These are phyloP conservation scores for Thraustochytrium striatum DNA, from an alignment of 352 stramenopile species.

Conservation along the genomic window DNA sequence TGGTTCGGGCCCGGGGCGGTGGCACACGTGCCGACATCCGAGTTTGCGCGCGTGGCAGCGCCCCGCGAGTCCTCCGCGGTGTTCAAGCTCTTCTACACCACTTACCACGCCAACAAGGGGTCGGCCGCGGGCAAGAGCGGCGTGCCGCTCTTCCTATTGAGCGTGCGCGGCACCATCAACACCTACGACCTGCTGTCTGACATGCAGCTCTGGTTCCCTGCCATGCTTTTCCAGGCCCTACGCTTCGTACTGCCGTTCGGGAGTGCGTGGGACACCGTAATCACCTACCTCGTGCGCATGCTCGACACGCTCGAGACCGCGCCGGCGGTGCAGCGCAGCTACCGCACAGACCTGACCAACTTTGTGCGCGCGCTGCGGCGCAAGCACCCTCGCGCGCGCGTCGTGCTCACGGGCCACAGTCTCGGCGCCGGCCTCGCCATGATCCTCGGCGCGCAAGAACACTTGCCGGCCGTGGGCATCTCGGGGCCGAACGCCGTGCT, in stretches of 20 bases:
- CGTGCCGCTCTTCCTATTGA: conserved; percentile 19
- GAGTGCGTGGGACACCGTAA: conserved; percentile 26
- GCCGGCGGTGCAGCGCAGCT: conserved; percentile 8
- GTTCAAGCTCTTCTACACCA: conserved; percentile 22
- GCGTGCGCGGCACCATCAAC: conserved; percentile 40
- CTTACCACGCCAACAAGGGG: neutral
- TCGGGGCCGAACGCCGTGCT: conserved; percentile 30
- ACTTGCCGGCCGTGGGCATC: conserved; percentile 17
- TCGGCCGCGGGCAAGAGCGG: too few relatives aligned
- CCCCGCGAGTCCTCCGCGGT: neutral
- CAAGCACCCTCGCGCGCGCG: conserved; percentile 20
- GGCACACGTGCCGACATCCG: neutral
- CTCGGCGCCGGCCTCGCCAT: conserved; percentile 36
- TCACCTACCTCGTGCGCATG: conserved; percentile 17
- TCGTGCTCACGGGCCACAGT: conserved; percentile 35
- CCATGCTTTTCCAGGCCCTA: conserved; percentile 43
- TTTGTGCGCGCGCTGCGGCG: conserved; percentile 21
- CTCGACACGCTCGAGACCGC: conserved; percentile 40
- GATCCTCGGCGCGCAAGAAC: neutral
- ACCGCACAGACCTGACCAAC: conserved; percentile 14
- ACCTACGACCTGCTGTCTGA: conserved; percentile 37
- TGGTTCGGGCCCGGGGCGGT: conserved; percentile 21
- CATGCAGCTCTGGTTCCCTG: conserved; percentile 48
- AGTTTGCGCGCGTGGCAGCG: neutral
- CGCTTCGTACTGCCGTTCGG: conserved; percentile 37